Conservation (phyloP, 2,329 filamentous ascomycete species). For the Westerdykella aurantiaca region DNA sequence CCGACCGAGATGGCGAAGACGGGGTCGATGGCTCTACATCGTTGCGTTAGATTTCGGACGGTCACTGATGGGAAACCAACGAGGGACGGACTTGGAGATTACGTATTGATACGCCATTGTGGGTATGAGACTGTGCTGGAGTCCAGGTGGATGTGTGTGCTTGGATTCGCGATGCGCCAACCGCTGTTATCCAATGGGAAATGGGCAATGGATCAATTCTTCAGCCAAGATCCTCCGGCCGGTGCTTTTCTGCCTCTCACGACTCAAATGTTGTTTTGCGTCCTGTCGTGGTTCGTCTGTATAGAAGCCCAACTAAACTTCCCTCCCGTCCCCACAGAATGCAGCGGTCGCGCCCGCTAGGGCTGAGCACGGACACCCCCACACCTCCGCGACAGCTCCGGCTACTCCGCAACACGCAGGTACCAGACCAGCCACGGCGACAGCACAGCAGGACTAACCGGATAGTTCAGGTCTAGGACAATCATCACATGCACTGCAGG, state of each 20-base stretch:
- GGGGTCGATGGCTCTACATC: slow-evolving; percentile 42
- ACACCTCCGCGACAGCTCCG: neutral
- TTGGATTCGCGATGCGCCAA: neutral
- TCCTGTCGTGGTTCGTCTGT: no score
- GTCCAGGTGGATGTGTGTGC: neutral
- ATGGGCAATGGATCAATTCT: no score
- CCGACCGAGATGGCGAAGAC: slow-evolving; percentile 47
- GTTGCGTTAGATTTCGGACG: neutral
- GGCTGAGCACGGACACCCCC: neutral
- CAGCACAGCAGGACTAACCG: no score
- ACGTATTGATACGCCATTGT: slow-evolving; percentile 37
- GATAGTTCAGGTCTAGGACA: no score
- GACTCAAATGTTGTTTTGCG: no score
- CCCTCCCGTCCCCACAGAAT: neutral
- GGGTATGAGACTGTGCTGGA: neutral
- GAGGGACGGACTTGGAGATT: slow-evolving; percentile 39
- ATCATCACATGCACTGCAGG: no score
- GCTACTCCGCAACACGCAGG: no score
- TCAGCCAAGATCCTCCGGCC: no score
- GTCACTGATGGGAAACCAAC: neutral
- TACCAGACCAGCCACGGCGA: no score
- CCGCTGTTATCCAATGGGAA: no score
- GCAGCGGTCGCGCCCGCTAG: slow-evolving; percentile 1
- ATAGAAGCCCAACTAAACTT: no score
- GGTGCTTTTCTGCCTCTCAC: no score